Percentiles rank a stretch among this genome's conserved stretches.
Evolutionary conservation across 768 basidiomycete genomes (phyloP).

Genomic region (Crucibulum laeve): DNA sequence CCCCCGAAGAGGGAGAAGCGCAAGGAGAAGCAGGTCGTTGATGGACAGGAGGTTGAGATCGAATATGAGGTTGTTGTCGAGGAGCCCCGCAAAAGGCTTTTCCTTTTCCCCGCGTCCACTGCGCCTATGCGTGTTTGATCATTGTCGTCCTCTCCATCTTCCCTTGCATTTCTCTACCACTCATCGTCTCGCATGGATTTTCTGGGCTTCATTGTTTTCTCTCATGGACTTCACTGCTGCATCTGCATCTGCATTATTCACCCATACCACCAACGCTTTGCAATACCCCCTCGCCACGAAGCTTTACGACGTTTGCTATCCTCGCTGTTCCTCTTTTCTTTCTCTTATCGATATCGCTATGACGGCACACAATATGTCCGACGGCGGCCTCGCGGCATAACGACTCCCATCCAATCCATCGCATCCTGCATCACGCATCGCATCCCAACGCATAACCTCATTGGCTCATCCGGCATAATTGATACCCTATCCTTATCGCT

Average conservation of each 20-base stretch:
- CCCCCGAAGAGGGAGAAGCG: conserved; percentile 56
- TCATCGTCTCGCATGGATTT: no score
- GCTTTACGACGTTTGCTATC: background rate
- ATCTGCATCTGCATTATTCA: background rate
- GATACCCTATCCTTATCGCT: no score
- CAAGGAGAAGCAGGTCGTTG: conserved; percentile 44
- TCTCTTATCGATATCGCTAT: background rate
- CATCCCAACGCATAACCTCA: no score
- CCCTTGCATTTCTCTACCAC: background rate
- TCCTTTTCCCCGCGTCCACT: conserved; percentile 59
- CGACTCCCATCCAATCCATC: no score
- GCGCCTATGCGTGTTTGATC: no score
- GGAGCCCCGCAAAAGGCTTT: conserved; percentile 58
- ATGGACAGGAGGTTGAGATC: conserved; percentile 45
- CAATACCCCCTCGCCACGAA: background rate
- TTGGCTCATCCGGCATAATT: no score
- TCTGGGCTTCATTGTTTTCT: no score
- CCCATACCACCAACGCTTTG: background rate
- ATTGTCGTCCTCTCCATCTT: background rate
- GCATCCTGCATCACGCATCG: no score
- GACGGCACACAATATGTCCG: no score
- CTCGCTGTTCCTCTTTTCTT: background rate
- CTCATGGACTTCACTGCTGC: background rate
- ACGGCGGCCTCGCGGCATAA: no score
- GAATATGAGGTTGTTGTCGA: conserved; percentile 52